Conservation (phyloP, 2,329 filamentous ascomycete species). For the Paraphoma chrysanthemicola region DNA sequence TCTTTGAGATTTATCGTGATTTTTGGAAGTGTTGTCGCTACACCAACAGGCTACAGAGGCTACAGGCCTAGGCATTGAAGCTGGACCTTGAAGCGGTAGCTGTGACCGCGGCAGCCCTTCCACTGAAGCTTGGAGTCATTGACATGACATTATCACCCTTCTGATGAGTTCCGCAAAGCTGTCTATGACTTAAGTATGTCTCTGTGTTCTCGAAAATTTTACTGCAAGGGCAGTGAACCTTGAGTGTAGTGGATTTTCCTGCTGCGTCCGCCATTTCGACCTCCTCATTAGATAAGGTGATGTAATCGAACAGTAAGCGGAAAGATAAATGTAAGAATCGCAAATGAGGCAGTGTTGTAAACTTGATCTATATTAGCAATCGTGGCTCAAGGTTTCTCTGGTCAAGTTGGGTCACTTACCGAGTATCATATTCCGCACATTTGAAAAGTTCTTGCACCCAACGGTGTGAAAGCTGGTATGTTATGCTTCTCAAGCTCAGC, state of each 20-base stretch:
- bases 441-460: neutral
- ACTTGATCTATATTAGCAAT: neutral
- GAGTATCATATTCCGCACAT: neutral
- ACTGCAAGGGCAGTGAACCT: constrained; percentile 8
- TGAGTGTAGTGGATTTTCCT: neutral
- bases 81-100: neutral
- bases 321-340: neutral
- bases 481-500: neutral
- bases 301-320: neutral
- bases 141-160: constrained; percentile 5
- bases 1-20: neutral
- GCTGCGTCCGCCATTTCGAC: neutral
- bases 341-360: neutral
- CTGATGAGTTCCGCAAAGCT: constrained; percentile 2
- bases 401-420: neutral
- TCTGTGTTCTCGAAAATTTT: constrained; percentile 8
- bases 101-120: neutral
- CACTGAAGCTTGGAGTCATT: constrained; percentile 1
- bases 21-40: constrained; percentile 1
- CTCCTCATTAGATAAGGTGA: neutral
- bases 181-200: constrained; percentile 5
- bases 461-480: neutral
- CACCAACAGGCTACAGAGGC: constrained; percentile 2
- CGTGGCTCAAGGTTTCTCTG: neutral
- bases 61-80: neutral